phyloP scores from a whole-genome alignment of 2,329 filamentous ascomycete genomes.

The Aspergillus ruber region DNA sequence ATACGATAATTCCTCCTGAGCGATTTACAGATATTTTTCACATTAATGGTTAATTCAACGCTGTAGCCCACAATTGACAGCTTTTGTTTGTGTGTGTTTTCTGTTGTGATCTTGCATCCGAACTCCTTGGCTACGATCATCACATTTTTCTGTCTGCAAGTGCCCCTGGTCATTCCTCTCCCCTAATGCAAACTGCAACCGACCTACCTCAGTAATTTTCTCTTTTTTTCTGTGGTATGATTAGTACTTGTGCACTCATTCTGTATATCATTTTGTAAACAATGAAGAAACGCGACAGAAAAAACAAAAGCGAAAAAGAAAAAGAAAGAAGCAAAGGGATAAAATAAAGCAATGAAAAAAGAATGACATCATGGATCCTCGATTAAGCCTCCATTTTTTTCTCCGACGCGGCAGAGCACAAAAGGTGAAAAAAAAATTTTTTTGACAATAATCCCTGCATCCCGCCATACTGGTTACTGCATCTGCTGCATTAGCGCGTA shows the following conservation, averaged over 20 bases:
- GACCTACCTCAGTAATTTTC: too few relatives aligned
- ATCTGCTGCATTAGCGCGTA: constrained; percentile 12
- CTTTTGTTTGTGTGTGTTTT: background rate
- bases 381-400: background rate
- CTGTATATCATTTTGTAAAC: background rate
- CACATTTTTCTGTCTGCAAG: too few relatives aligned
- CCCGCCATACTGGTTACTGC: constrained; percentile 15
- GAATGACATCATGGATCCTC: constrained; percentile 15
- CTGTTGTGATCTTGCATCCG: background rate
- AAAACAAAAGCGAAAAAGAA: background rate
- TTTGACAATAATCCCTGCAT: constrained; percentile 5
- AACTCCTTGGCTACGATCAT: background rate
- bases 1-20: background rate
- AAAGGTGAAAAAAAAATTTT: constrained; percentile 1
- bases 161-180: too few relatives aligned
- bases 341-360: background rate
- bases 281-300: background rate
- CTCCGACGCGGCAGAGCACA: background rate
- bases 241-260: background rate
- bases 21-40: background rate
- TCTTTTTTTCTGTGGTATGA: background rate
- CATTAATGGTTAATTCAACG: background rate
- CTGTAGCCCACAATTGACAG: background rate
- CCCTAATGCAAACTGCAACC: too few relatives aligned
- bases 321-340: background rate